phyloP scores from a whole-genome alignment of 1,284 basidiomycete genomes.

The Pterulicium gracile region DNA sequence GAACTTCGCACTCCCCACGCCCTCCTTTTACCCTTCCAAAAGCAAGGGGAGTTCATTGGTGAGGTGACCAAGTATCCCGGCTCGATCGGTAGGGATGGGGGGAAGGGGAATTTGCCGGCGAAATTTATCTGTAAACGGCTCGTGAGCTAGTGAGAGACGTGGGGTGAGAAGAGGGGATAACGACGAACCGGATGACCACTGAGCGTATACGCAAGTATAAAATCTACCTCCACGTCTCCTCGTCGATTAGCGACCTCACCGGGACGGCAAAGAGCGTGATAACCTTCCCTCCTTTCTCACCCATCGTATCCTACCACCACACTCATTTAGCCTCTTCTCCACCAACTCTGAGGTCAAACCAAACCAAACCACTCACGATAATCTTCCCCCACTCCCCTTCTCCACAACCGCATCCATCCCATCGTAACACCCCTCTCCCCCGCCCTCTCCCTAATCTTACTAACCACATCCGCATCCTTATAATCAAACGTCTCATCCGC shows the following conservation, averaged over 20 bases:
- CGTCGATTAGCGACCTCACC: not conserved
- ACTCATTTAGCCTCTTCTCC: too few species aligned
- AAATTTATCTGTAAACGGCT: too few species aligned
- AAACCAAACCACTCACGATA: not conserved
- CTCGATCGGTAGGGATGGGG: not conserved
- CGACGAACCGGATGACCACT: not conserved
- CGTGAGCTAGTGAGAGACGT: too few species aligned
- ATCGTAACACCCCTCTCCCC: not conserved
- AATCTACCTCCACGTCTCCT: not conserved
- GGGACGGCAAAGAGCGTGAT: not conserved
- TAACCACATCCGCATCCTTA: slow-evolving; percentile 14
- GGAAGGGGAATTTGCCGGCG: not conserved
- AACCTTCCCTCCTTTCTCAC: not conserved
- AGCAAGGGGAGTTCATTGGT: not conserved
- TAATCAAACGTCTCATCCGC: slow-evolving; percentile 27
- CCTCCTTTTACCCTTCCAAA: not conserved
- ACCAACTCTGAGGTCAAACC: not conserved
- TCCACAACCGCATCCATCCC: not conserved
- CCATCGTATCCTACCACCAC: not conserved
- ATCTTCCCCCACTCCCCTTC: not conserved
- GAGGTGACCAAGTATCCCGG: not conserved
- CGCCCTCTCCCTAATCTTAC: slow-evolving; percentile 13
- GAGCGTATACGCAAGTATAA: not conserved
- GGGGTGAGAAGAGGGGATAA: not conserved
- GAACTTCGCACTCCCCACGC: not conserved